These are phyloP conservation scores for Penicillium glabrum DNA, from an alignment of 2,329 filamentous ascomycete species.

Conservation along the genomic window DNA sequence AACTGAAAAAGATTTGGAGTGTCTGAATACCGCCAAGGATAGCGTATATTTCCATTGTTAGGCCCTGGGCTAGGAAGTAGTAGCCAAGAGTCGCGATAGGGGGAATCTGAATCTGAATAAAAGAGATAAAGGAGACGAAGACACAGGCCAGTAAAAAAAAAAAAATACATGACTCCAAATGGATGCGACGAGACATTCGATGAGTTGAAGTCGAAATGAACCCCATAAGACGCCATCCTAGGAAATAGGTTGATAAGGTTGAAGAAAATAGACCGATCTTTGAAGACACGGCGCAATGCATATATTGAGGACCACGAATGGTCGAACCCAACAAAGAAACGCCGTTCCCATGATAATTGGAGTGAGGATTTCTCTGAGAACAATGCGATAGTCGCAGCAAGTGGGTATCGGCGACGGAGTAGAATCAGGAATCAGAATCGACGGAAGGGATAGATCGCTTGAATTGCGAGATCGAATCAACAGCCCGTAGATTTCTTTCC, in stretches of 20 bases:
- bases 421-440: neutral
- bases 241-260: slow-evolving; percentile 12
- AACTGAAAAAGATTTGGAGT: neutral
- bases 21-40: neutral
- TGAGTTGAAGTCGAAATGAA: neutral
- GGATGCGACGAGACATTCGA: slow-evolving; percentile 13
- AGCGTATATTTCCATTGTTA: slow-evolving; percentile 8
- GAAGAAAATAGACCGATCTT: slow-evolving; percentile 8
- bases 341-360: slow-evolving; percentile 4
- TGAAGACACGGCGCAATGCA: slow-evolving; percentile 7
- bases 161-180: slow-evolving; percentile 10
- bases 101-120: slow-evolving; percentile 11
- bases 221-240: slow-evolving; percentile 3
- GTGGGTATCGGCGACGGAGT: slow-evolving; percentile 12
- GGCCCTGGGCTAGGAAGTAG: slow-evolving; percentile 21
- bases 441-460: neutral
- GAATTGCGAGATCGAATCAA: neutral
- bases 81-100: slow-evolving; percentile 13
- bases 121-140: neutral
- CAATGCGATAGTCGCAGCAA: neutral
- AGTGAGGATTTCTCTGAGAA: slow-evolving; percentile 5
- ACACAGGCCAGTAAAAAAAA: neutral
- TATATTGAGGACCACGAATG: slow-evolving; percentile 2
- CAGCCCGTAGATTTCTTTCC: neutral
- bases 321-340: slow-evolving; percentile 1